Evolutionary conservation across 2,329 filamentous ascomycete genomes (phyloP), one percentile per base, ranked within the genome.

Genomic region (Cordyceps pruinosa): DNA sequence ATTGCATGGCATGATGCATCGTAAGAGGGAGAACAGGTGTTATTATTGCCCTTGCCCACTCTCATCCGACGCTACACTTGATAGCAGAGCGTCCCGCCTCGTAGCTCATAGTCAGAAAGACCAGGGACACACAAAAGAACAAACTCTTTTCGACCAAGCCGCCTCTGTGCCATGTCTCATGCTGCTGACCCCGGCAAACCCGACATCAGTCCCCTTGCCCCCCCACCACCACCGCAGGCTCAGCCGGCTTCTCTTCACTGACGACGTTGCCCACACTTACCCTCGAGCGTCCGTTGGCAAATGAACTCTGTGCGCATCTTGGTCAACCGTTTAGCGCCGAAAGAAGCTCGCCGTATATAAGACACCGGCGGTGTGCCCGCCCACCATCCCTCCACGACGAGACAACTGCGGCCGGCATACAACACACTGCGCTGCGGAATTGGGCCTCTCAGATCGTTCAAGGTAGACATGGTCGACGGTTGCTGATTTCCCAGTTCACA

Each of bases 131-230:
- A 35, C 37, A 44, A 56, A 42, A 56, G 45, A 56, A 56, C 54
- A 56, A 49, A 50, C 54, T 32, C 3, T n/a, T 25, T 41, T 39
- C 12, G 13, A 5, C 42, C 42, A 37, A 54, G 30, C 37, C 52
- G 10, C 32, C 12, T 41, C 44, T 56, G 54, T 50, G 54, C 46
- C 54, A 57, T 25, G 52, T 56, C 42, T 56, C 39, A 47, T 50
- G 26, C 28, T 21, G 45, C 26, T 50, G 17, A 55, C 49, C 35
- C 42, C 50, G 28, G 52, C 52, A 56, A 56, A 41, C 42, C 37
- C 35, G 37, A 56, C 48, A 56, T 56, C 44, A 56, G 48, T 48
- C 26, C 42, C 39, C 44, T 41, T 19, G 53, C 21, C 35, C 53
- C 53, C 53, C 53, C 42, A 28, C 34, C 42, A 23, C 37, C n/a